These are phyloP conservation scores for Linanthus parryae DNA, from an alignment of 148 eudicot species.

Conservation along the genomic window DNA sequence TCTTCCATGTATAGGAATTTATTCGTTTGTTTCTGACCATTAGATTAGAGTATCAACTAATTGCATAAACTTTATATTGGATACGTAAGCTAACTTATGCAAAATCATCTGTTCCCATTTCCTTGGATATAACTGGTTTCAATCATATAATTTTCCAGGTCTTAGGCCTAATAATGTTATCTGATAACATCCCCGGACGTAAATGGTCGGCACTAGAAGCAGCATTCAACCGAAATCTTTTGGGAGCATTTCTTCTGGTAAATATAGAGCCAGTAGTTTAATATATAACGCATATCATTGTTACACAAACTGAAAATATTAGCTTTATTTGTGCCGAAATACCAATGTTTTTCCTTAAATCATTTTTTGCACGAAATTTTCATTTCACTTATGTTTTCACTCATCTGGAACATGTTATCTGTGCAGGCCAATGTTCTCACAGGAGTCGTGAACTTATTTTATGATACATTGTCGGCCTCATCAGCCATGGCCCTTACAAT, in stretches of 20 bases:
- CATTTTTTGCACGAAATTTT: no score
- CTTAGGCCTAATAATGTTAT: constrained; percentile 50
- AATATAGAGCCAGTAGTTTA: constrained; percentile 5
- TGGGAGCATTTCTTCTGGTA: constrained; percentile 79
- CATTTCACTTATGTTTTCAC: no score
- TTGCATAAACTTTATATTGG: no score
- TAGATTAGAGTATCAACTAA: no score
- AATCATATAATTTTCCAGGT: constrained; percentile 30
- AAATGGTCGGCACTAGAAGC: constrained; percentile 56
- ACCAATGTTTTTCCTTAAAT: no score
- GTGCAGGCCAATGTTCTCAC: constrained; percentile 91
- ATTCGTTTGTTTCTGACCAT: no score
- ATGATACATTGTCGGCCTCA: constrained; percentile 62
- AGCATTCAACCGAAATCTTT: constrained; percentile 58
- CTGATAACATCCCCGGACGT: constrained; percentile 47
- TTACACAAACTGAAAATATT: not conserved
- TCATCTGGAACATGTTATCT: not conserved
- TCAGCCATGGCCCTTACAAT: constrained; percentile 42
- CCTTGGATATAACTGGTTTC: no score
- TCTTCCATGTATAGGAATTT: no score
- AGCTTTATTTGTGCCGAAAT: not conserved
- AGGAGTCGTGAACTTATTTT: constrained; percentile 73
- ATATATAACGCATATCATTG: no score
- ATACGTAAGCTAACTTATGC: no score
- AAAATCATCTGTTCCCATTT: no score